Evolutionary conservation across 2,329 filamentous ascomycete species (phyloP).

Genomic region (Phaeomoniella chlamydospora): DNA sequence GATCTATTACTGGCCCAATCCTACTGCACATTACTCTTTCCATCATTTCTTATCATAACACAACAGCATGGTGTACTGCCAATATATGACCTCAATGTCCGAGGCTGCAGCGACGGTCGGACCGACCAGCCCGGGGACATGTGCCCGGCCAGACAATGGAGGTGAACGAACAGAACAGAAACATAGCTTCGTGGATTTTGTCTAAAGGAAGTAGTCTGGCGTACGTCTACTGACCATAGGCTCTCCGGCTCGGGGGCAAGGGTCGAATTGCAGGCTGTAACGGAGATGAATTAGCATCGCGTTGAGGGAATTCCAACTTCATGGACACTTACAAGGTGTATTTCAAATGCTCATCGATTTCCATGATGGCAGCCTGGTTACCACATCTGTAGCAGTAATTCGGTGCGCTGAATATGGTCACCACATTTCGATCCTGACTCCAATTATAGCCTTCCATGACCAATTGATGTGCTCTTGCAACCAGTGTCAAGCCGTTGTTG

Average conservation of each 20-base stretch:
- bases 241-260: constrained; percentile 90
- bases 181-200: too few species aligned
- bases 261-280: constrained; percentile 90
- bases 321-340: constrained; percentile 75
- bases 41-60: neutral
- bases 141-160: too few species aligned
- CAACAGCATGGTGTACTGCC: too few species aligned
- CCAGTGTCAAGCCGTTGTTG: constrained; percentile 92
- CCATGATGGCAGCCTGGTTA: constrained; percentile 99
- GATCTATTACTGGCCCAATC: too few species aligned
- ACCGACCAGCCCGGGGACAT: too few species aligned
- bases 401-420: constrained; percentile 86
- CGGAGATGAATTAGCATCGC: too few species aligned
- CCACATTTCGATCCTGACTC: constrained; percentile 96
- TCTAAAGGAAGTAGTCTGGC: constrained; percentile 95
- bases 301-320: too few species aligned
- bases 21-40: too few species aligned
- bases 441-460: constrained; percentile 99
- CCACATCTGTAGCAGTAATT: constrained; percentile 99
- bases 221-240: constrained; percentile 97
- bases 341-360: constrained; percentile 98
- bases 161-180: too few species aligned
- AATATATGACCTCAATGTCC: too few species aligned
- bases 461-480: constrained; percentile 91
- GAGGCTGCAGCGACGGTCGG: too few species aligned